Conservation (phyloP, 2,329 filamentous ascomycete species). For the Fusarium udum region DNA sequence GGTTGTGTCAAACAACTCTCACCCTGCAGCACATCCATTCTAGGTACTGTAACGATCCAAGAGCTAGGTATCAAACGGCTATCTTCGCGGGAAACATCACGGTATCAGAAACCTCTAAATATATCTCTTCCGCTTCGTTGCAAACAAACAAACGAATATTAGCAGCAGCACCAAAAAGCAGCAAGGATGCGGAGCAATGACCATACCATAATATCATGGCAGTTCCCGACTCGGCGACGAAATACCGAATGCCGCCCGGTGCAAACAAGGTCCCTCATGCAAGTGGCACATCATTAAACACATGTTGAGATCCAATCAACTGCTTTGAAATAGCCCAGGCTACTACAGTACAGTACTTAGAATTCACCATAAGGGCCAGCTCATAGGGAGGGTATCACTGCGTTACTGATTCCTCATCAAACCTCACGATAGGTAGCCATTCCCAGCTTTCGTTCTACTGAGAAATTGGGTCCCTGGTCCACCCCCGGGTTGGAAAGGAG, state of each 20-base stretch:
- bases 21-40: neutral
- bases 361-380: constrained; percentile 1
- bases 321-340: neutral
- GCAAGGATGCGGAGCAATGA: constrained; percentile 1
- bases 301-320: constrained; percentile 36
- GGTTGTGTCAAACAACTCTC: constrained; percentile 17
- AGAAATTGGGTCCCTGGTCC: constrained; percentile 3
- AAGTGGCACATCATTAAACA: constrained; percentile 26
- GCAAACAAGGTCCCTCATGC: constrained; percentile 14
- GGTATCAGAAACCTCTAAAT: neutral
- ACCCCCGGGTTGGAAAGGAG: constrained; percentile 19
- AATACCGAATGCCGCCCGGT: constrained; percentile 33
- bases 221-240: constrained; percentile 25
- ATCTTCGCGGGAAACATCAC: constrained; percentile 2
- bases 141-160: neutral
- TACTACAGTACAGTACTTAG: neutral
- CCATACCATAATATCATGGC: neutral
- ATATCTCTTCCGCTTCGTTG: neutral
- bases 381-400: neutral
- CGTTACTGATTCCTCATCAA: neutral
- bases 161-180: neutral
- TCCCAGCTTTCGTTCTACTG: constrained; percentile 19
- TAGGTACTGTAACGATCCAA: neutral
- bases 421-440: neutral
- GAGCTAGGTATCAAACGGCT: neutral